Conservation (phyloP, 805 yeast genomes). For the Myxozyma vanderwaltii region DNA sequence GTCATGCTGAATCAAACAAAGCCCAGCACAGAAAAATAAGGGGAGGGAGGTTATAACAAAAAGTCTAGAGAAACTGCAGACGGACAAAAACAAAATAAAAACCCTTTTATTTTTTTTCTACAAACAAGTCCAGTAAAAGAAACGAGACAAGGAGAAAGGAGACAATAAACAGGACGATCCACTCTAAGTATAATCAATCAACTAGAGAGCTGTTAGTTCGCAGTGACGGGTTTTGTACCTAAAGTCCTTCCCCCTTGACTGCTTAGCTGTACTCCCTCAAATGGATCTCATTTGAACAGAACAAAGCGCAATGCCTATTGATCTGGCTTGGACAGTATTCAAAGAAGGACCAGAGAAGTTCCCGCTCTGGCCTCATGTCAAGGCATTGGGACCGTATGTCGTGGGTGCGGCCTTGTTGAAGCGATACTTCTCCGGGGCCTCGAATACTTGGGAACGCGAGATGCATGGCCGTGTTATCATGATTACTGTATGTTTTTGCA, state of each 20-base stretch:
- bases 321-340: slow-evolving; percentile 68
- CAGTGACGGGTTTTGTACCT: too few species aligned
- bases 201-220: too few species aligned
- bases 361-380: slow-evolving; percentile 71
- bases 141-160: too few species aligned
- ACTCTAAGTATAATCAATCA: too few species aligned
- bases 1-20: not conserved
- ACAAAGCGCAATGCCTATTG: slow-evolving; percentile 70
- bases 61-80: not conserved
- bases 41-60: too few species aligned
- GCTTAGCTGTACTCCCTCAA: not conserved
- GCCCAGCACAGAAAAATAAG: not conserved
- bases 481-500: slow-evolving; percentile 38
- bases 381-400: slow-evolving; percentile 58
- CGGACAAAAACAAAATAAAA: not conserved
- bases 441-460: slow-evolving; percentile 90
- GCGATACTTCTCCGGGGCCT: slow-evolving; percentile 74
- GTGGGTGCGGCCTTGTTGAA: slow-evolving; percentile 55
- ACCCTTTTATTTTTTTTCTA: not conserved
- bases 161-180: not conserved
- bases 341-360: slow-evolving; percentile 72
- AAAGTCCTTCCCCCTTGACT: not conserved
- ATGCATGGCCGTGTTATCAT: slow-evolving; percentile 79
- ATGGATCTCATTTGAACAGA: not conserved
- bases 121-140: too few species aligned